phyloP scores from a whole-genome alignment of 2,329 filamentous ascomycete species.

The Venturia nashicola region DNA sequence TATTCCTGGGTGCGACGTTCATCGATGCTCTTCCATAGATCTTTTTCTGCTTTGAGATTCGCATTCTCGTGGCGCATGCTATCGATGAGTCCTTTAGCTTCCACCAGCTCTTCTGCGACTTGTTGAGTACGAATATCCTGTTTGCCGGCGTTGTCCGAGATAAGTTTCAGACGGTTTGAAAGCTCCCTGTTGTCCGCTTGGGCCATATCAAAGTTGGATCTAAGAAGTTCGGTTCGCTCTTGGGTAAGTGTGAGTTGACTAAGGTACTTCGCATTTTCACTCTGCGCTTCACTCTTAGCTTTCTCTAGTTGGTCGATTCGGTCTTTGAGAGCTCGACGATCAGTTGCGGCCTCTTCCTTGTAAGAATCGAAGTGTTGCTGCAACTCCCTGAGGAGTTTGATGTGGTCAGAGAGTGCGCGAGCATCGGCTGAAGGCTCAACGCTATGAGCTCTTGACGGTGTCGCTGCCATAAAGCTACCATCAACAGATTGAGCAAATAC shows the following conservation, averaged over 20 bases:
- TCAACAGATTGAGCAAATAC: conserved; percentile 62
- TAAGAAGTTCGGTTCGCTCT: conserved; percentile 78
- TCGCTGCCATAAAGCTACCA: conserved; percentile 35
- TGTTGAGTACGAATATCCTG: conserved; percentile 86
- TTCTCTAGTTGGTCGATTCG: conserved; percentile 71
- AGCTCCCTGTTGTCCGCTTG: conserved; percentile 78
- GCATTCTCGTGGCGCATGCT: conserved; percentile 82
- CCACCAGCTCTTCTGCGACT: conserved; percentile 83
- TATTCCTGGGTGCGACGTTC: conserved; percentile 80
- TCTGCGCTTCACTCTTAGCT: conserved; percentile 72
- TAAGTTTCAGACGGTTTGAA: conserved; percentile 63
- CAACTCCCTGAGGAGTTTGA: conserved; percentile 70
- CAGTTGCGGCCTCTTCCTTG: conserved; percentile 70
- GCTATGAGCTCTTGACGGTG: conserved; percentile 24
- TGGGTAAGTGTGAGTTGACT: conserved; percentile 73
- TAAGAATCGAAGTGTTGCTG: conserved; percentile 85
- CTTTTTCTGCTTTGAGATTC: conserved; percentile 90
- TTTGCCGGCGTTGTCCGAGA: conserved; percentile 75
- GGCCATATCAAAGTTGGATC: conserved; percentile 72
- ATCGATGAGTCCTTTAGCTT: conserved; percentile 68
- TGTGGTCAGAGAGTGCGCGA: conserved; percentile 55
- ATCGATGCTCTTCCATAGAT: conserved; percentile 88
- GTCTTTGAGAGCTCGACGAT: conserved; percentile 69
- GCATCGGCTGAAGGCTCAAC: conserved; percentile 36
- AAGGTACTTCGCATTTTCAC: conserved; percentile 64